Base-by-base conservation (phyloP, 2,329 filamentous ascomycete species). In the Aspergillus terreus region DNA sequence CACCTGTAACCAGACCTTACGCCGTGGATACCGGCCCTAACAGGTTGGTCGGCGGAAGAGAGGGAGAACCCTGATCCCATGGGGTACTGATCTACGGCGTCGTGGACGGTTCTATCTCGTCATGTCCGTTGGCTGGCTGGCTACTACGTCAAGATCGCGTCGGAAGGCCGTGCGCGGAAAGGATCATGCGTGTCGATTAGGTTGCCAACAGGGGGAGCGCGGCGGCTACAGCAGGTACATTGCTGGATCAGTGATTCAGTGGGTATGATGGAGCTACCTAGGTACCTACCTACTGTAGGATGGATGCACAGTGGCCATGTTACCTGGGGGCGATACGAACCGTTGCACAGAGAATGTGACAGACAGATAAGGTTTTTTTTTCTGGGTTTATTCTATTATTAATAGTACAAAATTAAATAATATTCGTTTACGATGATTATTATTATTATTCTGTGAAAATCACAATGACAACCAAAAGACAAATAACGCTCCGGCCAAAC, bases 161-260 rank as follows among this genome's bases (percentile, higher is more conserved):
- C 44, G 44, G 46, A 35, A 49, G 47, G 53, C 53, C 50, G 46
- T 55, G 47, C 47, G 51, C 49, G 44, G 38, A 47, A 55, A 48
- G 25, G 30, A 55, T 53, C 46, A 55, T 40, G 55, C 50, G 50
- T 53, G 53, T 53, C 53, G 53, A 57, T 57, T 55, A 51, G 42
- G 44, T 47, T 49, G 46, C 32, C 30, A 44, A 42, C 15, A 55
- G 30, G 42, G 19, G 47, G 47, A 44, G 47, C 23, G 33, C 40
- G 44, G 44, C 40, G 25, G 30, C 44, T 32, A 27, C 35, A 38
- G 35, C 35, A 38, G 35, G 35, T 46, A 46, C 25, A 35, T 23
- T 7, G 44, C 27, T 45, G 35, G 45, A 51, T 43, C 15, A 36
- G 15, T 45, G 35, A 41, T 49, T 43, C 15, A 36, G 15, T 44